Conservation (phyloP, 495 filamentous ascomycete species). For the Pyrenula massariospora region DNA sequence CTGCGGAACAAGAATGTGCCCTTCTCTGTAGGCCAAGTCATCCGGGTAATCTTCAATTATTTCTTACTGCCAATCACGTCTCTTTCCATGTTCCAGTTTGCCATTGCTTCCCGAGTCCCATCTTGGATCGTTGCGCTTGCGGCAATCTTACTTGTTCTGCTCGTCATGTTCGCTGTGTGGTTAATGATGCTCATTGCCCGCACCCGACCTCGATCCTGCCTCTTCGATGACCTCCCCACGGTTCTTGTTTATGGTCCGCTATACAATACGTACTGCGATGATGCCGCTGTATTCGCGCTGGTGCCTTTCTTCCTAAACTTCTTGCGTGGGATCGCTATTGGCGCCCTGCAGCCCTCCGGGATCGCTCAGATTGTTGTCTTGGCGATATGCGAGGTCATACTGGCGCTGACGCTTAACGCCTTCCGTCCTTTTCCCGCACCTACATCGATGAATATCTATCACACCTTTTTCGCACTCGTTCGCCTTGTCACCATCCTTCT, state of each 20-base stretch:
- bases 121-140: slow-evolving; percentile 60
- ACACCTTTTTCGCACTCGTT: slow-evolving; percentile 69
- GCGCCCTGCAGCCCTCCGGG: slow-evolving; percentile 83
- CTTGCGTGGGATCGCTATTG: slow-evolving; percentile 78
- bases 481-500: slow-evolving; percentile 71
- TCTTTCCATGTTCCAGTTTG: slow-evolving; percentile 80
- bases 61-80: slow-evolving; percentile 79
- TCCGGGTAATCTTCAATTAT: slow-evolving; percentile 84
- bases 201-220: slow-evolving; percentile 68
- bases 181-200: slow-evolving; percentile 65
- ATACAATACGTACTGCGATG: slow-evolving; percentile 94
- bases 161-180: slow-evolving; percentile 66
- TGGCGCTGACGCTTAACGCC: slow-evolving; percentile 75
- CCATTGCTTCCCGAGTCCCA: slow-evolving; percentile 56
- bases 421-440: slow-evolving; percentile 82
- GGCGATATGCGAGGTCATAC: slow-evolving; percentile 86
- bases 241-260: slow-evolving; percentile 85
- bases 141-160: slow-evolving; percentile 55
- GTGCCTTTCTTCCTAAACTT: slow-evolving; percentile 76
- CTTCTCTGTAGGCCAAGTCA: slow-evolving; percentile 78
- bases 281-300: slow-evolving; percentile 77
- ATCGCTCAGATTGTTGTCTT: slow-evolving; percentile 85
- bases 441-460: slow-evolving; percentile 97
- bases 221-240: slow-evolving; percentile 88
- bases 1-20: slow-evolving; percentile 83